Conservation (phyloP, 208 protist genomes). For the Crithidia fasciculata region DNA sequence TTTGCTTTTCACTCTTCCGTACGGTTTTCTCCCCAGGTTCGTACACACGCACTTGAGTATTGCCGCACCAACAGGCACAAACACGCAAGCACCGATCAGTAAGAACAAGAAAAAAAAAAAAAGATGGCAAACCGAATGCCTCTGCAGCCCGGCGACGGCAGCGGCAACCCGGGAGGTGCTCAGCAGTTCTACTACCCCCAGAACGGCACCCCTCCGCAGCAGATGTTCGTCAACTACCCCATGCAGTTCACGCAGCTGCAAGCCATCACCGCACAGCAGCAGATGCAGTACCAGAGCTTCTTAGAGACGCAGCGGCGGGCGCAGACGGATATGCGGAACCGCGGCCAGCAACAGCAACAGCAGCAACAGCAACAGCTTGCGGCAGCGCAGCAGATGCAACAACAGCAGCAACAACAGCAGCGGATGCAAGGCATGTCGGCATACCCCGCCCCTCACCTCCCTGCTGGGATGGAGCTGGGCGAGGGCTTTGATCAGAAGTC, state of each 20-base stretch:
- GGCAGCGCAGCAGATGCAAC: slow-evolving; percentile 18
- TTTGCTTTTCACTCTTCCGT: too few relatives aligned
- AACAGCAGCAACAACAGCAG: slow-evolving; percentile 24
- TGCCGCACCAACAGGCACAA: not conserved
- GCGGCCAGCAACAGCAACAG: slow-evolving; percentile 25
- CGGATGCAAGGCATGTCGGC: slow-evolving; percentile 7
- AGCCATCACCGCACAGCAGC: slow-evolving; percentile 34
- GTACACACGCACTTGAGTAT: not conserved
- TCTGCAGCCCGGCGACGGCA: slow-evolving; percentile 26
- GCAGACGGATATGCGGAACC: slow-evolving; percentile 17
- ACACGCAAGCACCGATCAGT: not conserved
- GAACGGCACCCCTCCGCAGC: slow-evolving; percentile 33
- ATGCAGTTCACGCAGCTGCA: slow-evolving; percentile 21
- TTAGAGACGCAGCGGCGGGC: slow-evolving; percentile 12
- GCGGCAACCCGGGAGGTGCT: not conserved
- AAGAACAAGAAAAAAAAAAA: not conserved
- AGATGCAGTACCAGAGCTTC: slow-evolving; percentile 34
- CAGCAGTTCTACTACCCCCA: slow-evolving; percentile 35
- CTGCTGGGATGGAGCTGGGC: not conserved
- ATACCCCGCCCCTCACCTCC: slow-evolving; percentile 2
- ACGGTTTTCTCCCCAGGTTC: not conserved
- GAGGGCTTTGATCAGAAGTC: slow-evolving; percentile 13
- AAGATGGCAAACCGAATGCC: slow-evolving; percentile 22
- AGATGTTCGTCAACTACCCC: slow-evolving; percentile 27
- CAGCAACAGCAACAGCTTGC: slow-evolving; percentile 24